These are phyloP conservation scores for Saccharomyces hybrid DNA, from an alignment of 1,139 yeast genomes.

Conservation along the genomic window DNA sequence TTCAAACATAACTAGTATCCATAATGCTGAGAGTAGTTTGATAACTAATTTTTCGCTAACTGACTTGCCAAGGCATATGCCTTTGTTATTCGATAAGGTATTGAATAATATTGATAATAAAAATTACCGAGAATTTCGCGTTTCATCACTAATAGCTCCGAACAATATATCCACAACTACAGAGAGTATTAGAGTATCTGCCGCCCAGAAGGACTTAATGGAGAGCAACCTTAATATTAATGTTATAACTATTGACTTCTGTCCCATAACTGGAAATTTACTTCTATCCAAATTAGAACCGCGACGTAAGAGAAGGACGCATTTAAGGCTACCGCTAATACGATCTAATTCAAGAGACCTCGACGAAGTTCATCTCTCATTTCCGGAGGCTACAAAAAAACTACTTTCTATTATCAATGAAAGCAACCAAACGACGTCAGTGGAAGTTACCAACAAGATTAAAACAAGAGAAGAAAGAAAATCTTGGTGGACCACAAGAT, in stretches of 20 bases:
- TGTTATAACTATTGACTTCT: conserved; percentile 56
- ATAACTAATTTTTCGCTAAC: conserved; percentile 11
- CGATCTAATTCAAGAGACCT: conserved; percentile 44
- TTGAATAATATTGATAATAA: conserved; percentile 15
- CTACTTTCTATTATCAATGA: conserved; percentile 46
- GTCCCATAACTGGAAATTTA: conserved; percentile 51
- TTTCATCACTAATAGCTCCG: conserved; percentile 10
- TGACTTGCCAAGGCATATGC: conserved; percentile 19
- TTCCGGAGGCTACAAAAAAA: conserved; percentile 40
- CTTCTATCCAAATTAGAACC: conserved; percentile 43
- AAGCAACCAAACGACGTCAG: conserved; percentile 56
- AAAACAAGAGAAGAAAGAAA: conserved; percentile 54
- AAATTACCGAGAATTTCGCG: conserved; percentile 15
- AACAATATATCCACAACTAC: conserved; percentile 3
- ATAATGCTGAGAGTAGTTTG: conserved; percentile 4
- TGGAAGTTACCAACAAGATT: conserved; percentile 40
- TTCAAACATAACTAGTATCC: conserved; percentile 13
- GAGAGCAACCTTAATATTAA: conserved; percentile 37
- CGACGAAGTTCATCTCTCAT: conserved; percentile 39
- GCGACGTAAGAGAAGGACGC: conserved; percentile 34
- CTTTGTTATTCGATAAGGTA: conserved; percentile 20
- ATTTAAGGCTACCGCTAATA: conserved; percentile 52
- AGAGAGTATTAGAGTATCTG: conserved; percentile 10
- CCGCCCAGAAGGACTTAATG: conserved; percentile 10
- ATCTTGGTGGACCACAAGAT: conserved; percentile 73